Percentiles rank a stretch among this genome's conserved stretches.
Conservation (phyloP, 2,329 filamentous ascomycete genomes). For the Pyricularia grisea region DNA sequence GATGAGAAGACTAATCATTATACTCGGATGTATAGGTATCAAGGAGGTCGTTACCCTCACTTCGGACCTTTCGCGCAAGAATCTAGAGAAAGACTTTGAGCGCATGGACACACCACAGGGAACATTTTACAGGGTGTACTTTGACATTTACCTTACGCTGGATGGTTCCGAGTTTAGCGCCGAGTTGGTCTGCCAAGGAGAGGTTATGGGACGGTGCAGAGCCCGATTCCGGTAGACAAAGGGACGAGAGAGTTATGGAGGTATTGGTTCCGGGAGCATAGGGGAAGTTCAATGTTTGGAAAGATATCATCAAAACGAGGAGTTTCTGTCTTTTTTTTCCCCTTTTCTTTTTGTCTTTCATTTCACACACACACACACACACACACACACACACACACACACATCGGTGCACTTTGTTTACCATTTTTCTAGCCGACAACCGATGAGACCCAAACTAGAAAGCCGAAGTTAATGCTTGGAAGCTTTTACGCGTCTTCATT, state of each 20-base stretch:
- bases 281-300: background rate
- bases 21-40: slow-evolving; percentile 58
- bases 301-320: background rate
- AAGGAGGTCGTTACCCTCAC: slow-evolving; percentile 98
- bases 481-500: background rate
- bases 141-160: slow-evolving; percentile 80
- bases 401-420: background rate
- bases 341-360: background rate
- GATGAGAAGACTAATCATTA: background rate
- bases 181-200: slow-evolving; percentile 96
- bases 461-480: background rate
- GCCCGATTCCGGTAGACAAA: slow-evolving; percentile 63
- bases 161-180: slow-evolving; percentile 98
- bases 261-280: background rate
- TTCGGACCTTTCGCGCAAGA: slow-evolving; percentile 93
- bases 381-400: too few relatives aligned
- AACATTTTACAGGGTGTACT: slow-evolving; percentile 81
- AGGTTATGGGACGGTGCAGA: slow-evolving; percentile 96
- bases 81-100: slow-evolving; percentile 98
- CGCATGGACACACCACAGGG: slow-evolving; percentile 98
- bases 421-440: background rate
- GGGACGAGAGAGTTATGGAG: slow-evolving; percentile 7
- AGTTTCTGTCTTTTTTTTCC: background rate
- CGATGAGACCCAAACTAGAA: background rate
- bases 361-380: too few relatives aligned